A percentile compares a stretch with the other conserved stretches of the same genome.
Conservation (phyloP, 306 rosid species). For the Begonia peltatifolia region DNA sequence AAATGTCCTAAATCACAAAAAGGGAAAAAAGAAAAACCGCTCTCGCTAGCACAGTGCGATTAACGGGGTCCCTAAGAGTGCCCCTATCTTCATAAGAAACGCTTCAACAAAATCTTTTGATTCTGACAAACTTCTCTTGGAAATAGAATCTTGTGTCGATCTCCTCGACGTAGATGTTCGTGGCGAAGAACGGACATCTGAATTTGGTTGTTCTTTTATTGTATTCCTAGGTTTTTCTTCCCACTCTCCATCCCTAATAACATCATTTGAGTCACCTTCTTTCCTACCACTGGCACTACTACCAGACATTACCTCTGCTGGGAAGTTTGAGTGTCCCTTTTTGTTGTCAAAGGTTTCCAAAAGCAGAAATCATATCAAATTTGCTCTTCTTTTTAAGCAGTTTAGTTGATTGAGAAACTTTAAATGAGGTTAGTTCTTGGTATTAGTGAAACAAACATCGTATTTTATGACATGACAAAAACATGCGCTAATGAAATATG, state of each 20-base stretch:
- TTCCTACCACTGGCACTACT: conserved; percentile 32
- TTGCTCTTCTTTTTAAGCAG: too few species aligned
- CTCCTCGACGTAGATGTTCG: conserved; percentile 37
- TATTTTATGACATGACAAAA: too few species aligned
- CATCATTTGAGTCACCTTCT: conserved; percentile 34
- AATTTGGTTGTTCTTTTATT: conserved; percentile 51
- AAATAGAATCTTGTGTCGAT: conserved; percentile 42
- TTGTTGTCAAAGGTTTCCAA: too few species aligned
- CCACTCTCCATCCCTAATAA: conserved; percentile 34
- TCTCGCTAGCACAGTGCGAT: conserved; percentile 58
- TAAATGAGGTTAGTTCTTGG: too few species aligned
- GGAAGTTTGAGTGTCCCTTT: not conserved
- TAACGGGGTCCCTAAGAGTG: conserved; percentile 60
- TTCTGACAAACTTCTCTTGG: conserved; percentile 28
- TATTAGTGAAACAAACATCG: too few species aligned
- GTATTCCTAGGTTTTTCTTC: conserved; percentile 33
- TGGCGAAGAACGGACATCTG: conserved; percentile 24
- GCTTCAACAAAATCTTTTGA: conserved; percentile 12
- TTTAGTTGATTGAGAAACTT: too few species aligned
- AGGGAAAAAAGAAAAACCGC: not conserved
- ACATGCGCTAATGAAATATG: too few species aligned
- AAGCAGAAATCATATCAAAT: too few species aligned
- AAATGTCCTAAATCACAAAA: not conserved
- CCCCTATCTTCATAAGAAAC: conserved; percentile 66
- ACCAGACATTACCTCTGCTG: conserved; percentile 36